Conservation (phyloP, 495 filamentous ascomycete genomes). For the Aspergillus sclerotioniger region DNA sequence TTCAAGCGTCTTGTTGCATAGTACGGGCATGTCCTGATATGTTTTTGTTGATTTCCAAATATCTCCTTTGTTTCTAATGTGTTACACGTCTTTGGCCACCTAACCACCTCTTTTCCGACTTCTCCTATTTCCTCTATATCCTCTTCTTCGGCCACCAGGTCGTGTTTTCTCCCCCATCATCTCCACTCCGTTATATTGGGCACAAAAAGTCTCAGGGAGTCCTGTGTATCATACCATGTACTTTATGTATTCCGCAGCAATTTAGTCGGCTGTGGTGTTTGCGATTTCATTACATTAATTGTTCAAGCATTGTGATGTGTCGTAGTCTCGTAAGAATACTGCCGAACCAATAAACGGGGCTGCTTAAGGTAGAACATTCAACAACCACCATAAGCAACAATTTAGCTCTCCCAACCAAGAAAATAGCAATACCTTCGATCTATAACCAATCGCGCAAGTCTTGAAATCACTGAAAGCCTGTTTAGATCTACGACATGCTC, state of each 20-base stretch:
- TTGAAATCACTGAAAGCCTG: too few species aligned
- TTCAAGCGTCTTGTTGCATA: constrained; percentile 46
- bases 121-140: constrained; percentile 10
- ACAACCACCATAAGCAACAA: too few species aligned
- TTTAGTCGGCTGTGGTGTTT: constrained; percentile 5
- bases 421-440: too few species aligned
- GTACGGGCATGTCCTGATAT: constrained; percentile 35
- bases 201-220: constrained; percentile 25
- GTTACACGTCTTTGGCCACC: constrained; percentile 52
- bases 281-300: constrained; percentile 17
- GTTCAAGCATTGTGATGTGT: constrained; percentile 2
- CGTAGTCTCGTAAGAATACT: neutral
- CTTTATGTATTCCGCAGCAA: constrained; percentile 14
- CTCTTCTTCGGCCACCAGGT: constrained; percentile 4
- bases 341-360: too few species aligned
- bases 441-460: too few species aligned
- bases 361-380: too few species aligned
- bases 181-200: constrained; percentile 27
- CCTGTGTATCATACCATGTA: constrained; percentile 32
- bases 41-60: constrained; percentile 22
- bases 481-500: too few species aligned
- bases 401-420: too few species aligned
- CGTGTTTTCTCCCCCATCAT: constrained; percentile 17
- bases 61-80: constrained; percentile 25
- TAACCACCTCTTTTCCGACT: constrained; percentile 6